Evolutionary conservation across 768 basidiomycete species (phyloP).

Genomic region (Termitomyces sp.): DNA sequence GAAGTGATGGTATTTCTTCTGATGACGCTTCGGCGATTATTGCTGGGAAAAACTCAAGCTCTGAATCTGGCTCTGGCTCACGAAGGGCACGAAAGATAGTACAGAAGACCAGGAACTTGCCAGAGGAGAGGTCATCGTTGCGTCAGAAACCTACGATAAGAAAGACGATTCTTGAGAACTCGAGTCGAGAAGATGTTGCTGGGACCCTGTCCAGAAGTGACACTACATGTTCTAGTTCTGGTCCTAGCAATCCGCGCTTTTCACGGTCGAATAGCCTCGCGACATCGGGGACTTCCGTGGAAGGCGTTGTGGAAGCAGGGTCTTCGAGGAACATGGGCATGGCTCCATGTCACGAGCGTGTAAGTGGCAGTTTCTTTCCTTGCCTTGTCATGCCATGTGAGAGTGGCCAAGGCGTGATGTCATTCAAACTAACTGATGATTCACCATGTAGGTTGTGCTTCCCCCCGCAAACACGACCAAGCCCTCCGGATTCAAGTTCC

Average conservation of each 20-base stretch:
- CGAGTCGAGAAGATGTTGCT: neutral
- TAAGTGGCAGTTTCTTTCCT: conserved; percentile 8
- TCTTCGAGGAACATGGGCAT: neutral
- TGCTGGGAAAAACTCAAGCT: conserved; percentile 7
- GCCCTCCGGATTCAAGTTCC: conserved; percentile 50
- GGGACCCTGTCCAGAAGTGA: neutral
- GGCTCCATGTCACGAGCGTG: conserved; percentile 9
- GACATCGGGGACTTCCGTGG: conserved; percentile 7
- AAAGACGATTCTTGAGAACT: neutral
- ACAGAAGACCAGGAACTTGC: neutral
- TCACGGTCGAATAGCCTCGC: conserved; percentile 3
- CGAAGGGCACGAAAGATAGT: neutral
- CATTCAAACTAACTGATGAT: conserved; percentile 7
- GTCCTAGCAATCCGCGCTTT: neutral
- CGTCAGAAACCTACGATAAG: conserved; percentile 4
- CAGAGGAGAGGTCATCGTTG: neutral
- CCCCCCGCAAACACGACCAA: conserved; percentile 33
- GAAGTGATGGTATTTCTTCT: neutral
- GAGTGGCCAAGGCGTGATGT: conserved; percentile 2
- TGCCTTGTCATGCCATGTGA: conserved; percentile 10
- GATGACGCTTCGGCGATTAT: neutral
- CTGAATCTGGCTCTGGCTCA: conserved; percentile 5
- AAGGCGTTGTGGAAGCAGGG: neutral
- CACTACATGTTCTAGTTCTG: conserved; percentile 4
- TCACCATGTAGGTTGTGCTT: conserved; percentile 6